Conservation (phyloP, 164 flowering plant genomes). For the Annona squamosa region DNA sequence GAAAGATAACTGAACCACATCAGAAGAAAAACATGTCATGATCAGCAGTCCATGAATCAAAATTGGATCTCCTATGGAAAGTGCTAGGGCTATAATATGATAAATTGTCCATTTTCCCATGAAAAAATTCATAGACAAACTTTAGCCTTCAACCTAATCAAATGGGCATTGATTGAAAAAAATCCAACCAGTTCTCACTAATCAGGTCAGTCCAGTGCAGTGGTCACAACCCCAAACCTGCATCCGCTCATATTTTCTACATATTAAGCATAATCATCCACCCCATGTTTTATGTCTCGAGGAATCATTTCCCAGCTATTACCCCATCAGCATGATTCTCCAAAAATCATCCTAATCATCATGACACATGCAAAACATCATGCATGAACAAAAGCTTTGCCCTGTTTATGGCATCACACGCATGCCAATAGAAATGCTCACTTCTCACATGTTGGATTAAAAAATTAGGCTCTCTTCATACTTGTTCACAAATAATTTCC, state of each 20-base stretch:
- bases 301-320: not conserved
- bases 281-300: not conserved
- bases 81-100: no score
- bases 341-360: not conserved
- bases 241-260: not conserved
- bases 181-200: no score
- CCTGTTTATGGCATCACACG: not conserved
- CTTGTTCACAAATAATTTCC: no score
- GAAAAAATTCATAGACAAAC: no score
- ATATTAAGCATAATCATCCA: not conserved
- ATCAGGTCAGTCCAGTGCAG: no score
- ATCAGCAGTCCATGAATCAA: not conserved
- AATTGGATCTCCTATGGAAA: no score
- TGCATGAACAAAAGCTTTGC: not conserved
- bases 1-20: conserved; percentile 64
- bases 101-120: no score
- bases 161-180: no score
- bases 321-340: not conserved
- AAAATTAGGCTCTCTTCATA: no score
- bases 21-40: not conserved
- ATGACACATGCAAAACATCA: not conserved
- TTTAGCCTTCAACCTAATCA: no score
- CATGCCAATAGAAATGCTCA: not conserved
- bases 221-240: no score
- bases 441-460: no score